Conservation (phyloP, 2,329 filamentous ascomycete species). For the Daldinia sp. region DNA sequence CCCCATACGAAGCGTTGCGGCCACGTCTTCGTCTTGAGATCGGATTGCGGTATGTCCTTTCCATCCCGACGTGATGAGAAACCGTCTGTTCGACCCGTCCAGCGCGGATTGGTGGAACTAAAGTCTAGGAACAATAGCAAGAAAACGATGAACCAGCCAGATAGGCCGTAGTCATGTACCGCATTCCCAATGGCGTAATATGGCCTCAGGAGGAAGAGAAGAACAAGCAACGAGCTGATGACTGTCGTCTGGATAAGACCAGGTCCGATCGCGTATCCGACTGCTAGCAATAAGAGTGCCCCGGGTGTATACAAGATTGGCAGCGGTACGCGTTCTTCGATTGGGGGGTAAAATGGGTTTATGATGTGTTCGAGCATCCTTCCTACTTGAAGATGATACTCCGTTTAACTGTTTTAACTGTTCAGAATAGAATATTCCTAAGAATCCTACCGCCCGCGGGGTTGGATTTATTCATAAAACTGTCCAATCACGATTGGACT, state of each 20-base stretch:
- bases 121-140: neutral
- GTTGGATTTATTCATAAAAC: too few species aligned
- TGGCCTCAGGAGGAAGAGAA: neutral
- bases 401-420: too few species aligned
- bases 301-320: neutral
- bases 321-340: neutral
- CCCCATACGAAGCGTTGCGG: slow-evolving; percentile 4
- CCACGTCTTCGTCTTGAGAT: neutral
- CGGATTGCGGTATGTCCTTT: neutral
- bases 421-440: too few species aligned
- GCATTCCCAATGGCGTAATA: neutral
- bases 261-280: neutral
- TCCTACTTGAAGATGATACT: neutral
- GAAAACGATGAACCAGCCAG: neutral
- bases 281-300: neutral
- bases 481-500: too few species aligned
- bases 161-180: neutral
- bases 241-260: neutral
- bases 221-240: neutral
- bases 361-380: neutral
- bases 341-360: neutral
- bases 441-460: too few species aligned
- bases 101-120: neutral
- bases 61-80: neutral
- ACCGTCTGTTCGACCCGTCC: neutral